These are phyloP conservation scores for Globisporangium mamillatum DNA, from an alignment of 352 stramenopile species.

Conservation along the genomic window DNA sequence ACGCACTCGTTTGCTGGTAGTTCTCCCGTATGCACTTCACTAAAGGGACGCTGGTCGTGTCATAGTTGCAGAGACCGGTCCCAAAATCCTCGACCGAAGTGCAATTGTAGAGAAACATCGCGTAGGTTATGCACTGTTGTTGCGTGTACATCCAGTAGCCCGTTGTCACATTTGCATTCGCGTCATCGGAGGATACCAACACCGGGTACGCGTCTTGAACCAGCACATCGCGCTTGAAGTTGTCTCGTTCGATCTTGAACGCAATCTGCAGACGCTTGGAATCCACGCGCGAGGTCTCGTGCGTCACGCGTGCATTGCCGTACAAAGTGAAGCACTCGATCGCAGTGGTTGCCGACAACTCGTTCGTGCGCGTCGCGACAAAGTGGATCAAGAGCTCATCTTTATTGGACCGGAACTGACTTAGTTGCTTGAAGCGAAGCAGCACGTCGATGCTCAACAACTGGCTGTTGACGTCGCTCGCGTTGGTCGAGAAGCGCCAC, in stretches of 20 bases:
- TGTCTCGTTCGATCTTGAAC: constrained; percentile 15
- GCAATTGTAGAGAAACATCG: constrained; percentile 17
- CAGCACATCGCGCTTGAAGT: constrained; percentile 14
- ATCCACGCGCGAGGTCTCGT: constrained; percentile 10
- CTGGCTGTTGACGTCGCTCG: neutral
- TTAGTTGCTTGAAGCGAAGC: constrained; percentile 32
- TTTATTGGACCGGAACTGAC: constrained; percentile 22
- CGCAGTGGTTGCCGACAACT: constrained; percentile 1
- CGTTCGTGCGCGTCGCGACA: constrained; percentile 3
- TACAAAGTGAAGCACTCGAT: constrained; percentile 32
- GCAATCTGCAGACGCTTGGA: constrained; percentile 19
- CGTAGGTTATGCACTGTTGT: constrained; percentile 5
- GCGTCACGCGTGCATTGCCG: constrained; percentile 24
- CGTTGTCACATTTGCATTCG: neutral
- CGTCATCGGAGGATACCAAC: neutral
- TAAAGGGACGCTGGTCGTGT: neutral
- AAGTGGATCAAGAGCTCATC: constrained; percentile 33
- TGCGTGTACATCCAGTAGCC: constrained; percentile 11
- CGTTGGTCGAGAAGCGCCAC: constrained; percentile 24
- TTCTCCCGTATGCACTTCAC: constrained; percentile 12
- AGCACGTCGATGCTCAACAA: constrained; percentile 23
- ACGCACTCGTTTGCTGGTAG: neutral
- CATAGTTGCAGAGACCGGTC: constrained; percentile 12
- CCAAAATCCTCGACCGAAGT: constrained; percentile 7
- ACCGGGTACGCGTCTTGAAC: constrained; percentile 23